Evolutionary conservation across 345 rosid genomes (phyloP).

Genomic region (Syzygium oleosum): DNA sequence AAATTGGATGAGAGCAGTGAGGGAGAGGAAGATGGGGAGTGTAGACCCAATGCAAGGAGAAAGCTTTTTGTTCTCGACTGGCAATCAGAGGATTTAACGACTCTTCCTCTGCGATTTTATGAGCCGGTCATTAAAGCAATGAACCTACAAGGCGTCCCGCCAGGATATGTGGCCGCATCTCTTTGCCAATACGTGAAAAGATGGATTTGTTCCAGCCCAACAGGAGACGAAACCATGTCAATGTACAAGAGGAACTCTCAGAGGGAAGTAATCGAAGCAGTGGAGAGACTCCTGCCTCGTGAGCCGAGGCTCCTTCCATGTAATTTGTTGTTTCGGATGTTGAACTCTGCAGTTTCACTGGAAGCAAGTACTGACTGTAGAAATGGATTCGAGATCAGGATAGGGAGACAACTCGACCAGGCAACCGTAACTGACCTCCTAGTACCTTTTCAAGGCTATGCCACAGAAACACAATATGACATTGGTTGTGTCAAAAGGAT

Average conservation of each 20-base stretch:
- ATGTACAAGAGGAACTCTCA: slow-evolving; percentile 27
- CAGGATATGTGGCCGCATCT: slow-evolving; percentile 39
- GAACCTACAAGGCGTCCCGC: slow-evolving; percentile 26
- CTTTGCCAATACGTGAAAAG: slow-evolving; percentile 40
- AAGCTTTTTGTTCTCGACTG: slow-evolving; percentile 48
- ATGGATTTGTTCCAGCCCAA: slow-evolving; percentile 28
- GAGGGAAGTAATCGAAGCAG: slow-evolving; percentile 48
- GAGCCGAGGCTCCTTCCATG: slow-evolving; percentile 47
- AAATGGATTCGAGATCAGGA: slow-evolving; percentile 60
- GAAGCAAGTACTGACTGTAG: slow-evolving; percentile 47
- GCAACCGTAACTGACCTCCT: slow-evolving; percentile 52
- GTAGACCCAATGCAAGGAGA: slow-evolving; percentile 59
- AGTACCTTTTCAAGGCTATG: slow-evolving; percentile 38
- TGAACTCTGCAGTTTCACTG: slow-evolving; percentile 31
- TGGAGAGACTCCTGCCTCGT: slow-evolving; percentile 56
- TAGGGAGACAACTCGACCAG: slow-evolving; percentile 64
- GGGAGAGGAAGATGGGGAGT: slow-evolving; percentile 12
- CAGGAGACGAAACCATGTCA: slow-evolving; percentile 11
- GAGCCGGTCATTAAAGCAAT: slow-evolving; percentile 28
- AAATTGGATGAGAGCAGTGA: slow-evolving; percentile 6
- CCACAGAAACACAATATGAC: slow-evolving; percentile 46
- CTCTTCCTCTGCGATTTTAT: slow-evolving; percentile 47
- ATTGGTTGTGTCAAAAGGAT: slow-evolving; percentile 49
- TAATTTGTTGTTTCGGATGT: slow-evolving; percentile 45
- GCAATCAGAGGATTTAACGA: slow-evolving; percentile 48